Conservation (phyloP, 352 stramenopile genomes). For the Globisporangium orthogonon region DNA sequence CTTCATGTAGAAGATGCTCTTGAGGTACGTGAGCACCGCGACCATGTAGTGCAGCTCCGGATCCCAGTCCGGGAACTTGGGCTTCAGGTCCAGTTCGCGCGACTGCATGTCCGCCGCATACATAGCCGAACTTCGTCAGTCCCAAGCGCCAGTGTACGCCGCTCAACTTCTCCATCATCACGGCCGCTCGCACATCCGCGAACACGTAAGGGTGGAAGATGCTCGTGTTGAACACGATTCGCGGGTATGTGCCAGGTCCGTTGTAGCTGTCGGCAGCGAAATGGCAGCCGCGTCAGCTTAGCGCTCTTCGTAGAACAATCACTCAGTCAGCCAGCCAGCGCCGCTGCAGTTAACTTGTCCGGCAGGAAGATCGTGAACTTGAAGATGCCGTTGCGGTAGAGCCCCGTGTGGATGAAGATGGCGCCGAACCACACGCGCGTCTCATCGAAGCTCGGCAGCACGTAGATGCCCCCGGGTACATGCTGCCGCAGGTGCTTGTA, state of each 20-base stretch:
- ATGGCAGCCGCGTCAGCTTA: background rate
- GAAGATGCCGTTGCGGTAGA: slow-evolving; percentile 96
- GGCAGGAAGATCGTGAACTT: slow-evolving; percentile 92
- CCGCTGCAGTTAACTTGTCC: slow-evolving; percentile 30
- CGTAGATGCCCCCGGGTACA: slow-evolving; percentile 92
- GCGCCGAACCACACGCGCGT: slow-evolving; percentile 91
- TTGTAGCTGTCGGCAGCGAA: slow-evolving; percentile 79
- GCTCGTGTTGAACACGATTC: slow-evolving; percentile 89
- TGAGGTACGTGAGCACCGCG: slow-evolving; percentile 94
- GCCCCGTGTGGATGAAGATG: slow-evolving; percentile 94
- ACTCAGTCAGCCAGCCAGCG: no score
- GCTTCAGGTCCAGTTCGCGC: slow-evolving; percentile 88
- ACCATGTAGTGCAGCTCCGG: slow-evolving; percentile 94
- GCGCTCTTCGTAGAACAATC: no score
- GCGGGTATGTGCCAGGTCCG: slow-evolving; percentile 88
- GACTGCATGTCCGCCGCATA: slow-evolving; percentile 27
- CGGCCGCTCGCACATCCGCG: slow-evolving; percentile 28
- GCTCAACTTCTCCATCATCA: background rate
- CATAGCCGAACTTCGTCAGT: background rate
- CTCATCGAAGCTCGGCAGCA: slow-evolving; percentile 91
- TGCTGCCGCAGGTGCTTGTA: slow-evolving; percentile 96
- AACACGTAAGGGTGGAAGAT: slow-evolving; percentile 94
- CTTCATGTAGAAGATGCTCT: slow-evolving; percentile 98
- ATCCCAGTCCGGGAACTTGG: slow-evolving; percentile 92
- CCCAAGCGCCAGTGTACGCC: background rate